Base-by-base conservation (phyloP, 331 rosid genomes). In the Stylosanthes scabra region DNA sequence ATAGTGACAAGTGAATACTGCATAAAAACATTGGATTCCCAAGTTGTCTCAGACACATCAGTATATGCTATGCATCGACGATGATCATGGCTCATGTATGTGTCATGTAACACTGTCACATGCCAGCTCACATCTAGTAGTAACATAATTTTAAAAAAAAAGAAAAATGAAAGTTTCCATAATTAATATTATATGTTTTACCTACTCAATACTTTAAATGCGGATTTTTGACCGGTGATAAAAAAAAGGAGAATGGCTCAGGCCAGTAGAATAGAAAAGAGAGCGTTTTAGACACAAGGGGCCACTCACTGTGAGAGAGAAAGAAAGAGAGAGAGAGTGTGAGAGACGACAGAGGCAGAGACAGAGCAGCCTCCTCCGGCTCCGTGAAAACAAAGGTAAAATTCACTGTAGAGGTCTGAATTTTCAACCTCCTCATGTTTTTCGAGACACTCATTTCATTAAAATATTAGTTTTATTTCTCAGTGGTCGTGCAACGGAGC, bases 301-400 rank as follows among this genome's bases (percentile, higher is more conserved):
- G 78, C 74, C 80, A 46, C 64, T 69, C 68, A 62, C 11, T 69
- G 78, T 59, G 62, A 20, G 40, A 64, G 76, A 40, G 25, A 20
- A 14, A 52, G 68, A 46, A 37, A 41, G 11, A 5, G 11, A 51
- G 28, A 51, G 57, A n/a, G 57, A 51, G 9, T n/a, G 9, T 12
- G 55, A 46, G 13, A 46, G 4, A 46, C 11, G 51, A 46, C 51
- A 68, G 68, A 70, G 67, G 1, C 59, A 76, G 14, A 61, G 63
- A 72, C 61, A 69, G 31, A 69, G 45, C n/a, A 66, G 64, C 80
- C 77, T 57, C 65, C 73, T 51, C 44, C 72, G 15, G 59, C 57
- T 25, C 59, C 70, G 88, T 83, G 81, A 74, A 71, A 59, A 28
- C 63, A 5, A 49, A 56, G 63, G 74, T 51, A 59, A 45, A 13